Evolutionary conservation across 768 basidiomycete genomes (phyloP).

Genomic region (Coprinopsis marcescibilis): DNA sequence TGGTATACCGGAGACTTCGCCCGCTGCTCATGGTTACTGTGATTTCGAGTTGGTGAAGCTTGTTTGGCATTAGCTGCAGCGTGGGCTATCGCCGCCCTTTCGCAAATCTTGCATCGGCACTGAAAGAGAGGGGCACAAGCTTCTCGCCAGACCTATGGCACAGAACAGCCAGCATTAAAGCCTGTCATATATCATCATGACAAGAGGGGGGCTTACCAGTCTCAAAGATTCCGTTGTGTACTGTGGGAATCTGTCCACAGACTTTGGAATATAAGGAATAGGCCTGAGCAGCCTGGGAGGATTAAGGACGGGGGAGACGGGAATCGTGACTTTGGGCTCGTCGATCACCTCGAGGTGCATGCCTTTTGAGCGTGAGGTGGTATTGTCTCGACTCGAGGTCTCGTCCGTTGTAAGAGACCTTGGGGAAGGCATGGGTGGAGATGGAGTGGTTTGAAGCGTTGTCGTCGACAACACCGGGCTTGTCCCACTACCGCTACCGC

Average conservation of each 20-base stretch:
- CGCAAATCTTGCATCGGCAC: conserved; percentile 69
- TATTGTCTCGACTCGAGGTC: background rate
- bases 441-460: conserved; percentile 74
- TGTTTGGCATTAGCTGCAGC: conserved; percentile 29
- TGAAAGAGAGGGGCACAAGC: conserved; percentile 67
- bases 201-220: conserved; percentile 42
- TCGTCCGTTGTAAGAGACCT: conserved; percentile 29
- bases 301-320: conserved; percentile 57
- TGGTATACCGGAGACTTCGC: no score
- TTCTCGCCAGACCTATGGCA: conserved; percentile 61
- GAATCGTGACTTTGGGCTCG: conserved; percentile 16
- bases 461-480: conserved; percentile 72
- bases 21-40: no score
- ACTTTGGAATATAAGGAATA: conserved; percentile 65
- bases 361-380: background rate
- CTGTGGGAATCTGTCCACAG: conserved; percentile 45
- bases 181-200: conserved; percentile 5
- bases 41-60: no score
- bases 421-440: conserved; percentile 49
- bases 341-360: conserved; percentile 5
- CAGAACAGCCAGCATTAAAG: conserved; percentile 4
- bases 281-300: conserved; percentile 55
- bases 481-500: conserved; percentile 36
- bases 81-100: conserved; percentile 56
- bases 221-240: conserved; percentile 56